A percentile compares a stretch with the other conserved stretches of the same genome.
Evolutionary conservation across 1,284 basidiomycete genomes (phyloP).

Genomic region (Moesziomyces aphidis): DNA sequence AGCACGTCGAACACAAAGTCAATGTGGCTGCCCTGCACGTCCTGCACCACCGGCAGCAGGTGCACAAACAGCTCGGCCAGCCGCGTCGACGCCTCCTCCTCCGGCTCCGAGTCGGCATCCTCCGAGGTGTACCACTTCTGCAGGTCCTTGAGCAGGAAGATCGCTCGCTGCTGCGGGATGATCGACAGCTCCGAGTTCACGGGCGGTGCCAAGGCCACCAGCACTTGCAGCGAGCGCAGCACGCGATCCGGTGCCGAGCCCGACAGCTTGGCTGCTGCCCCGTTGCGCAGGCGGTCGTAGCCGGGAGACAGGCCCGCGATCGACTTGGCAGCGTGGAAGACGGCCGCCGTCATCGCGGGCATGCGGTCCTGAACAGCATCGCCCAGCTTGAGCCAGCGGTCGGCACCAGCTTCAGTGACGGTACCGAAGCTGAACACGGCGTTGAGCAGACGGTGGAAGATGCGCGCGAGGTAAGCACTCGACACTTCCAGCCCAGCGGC

Average conservation of each 20-base stretch:
- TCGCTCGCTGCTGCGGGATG: slow-evolving; percentile 80
- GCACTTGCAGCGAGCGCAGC: slow-evolving; percentile 76
- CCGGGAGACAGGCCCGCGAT: slow-evolving; percentile 69
- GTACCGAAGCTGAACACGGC: slow-evolving; percentile 59
- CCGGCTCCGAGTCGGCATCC: slow-evolving; percentile 73
- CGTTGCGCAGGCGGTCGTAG: slow-evolving; percentile 87
- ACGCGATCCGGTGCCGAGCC: slow-evolving; percentile 80
- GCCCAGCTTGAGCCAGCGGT: slow-evolving; percentile 58
- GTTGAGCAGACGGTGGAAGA: slow-evolving; percentile 58
- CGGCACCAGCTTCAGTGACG: slow-evolving; percentile 45
- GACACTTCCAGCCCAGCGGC: slow-evolving; percentile 10
- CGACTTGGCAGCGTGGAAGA: slow-evolving; percentile 41
- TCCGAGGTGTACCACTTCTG: slow-evolving; percentile 83
- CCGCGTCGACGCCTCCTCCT: slow-evolving; percentile 78
- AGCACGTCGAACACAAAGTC: slow-evolving; percentile 90
- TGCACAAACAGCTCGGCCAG: slow-evolving; percentile 81
- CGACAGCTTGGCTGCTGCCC: slow-evolving; percentile 82
- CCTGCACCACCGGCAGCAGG: slow-evolving; percentile 88
- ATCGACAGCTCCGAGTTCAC: slow-evolving; percentile 84
- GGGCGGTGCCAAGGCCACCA: slow-evolving; percentile 82
- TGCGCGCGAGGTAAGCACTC: slow-evolving; percentile 45
- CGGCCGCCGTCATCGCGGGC: slow-evolving; percentile 37
- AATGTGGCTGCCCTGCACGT: slow-evolving; percentile 88
- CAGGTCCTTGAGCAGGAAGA: slow-evolving; percentile 88
- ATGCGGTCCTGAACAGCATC: slow-evolving; percentile 30